Evolutionary conservation across 2,329 filamentous ascomycete genomes (phyloP), one percentile per base, ranked within the genome.

Genomic region (Clonostachys sp.): DNA sequence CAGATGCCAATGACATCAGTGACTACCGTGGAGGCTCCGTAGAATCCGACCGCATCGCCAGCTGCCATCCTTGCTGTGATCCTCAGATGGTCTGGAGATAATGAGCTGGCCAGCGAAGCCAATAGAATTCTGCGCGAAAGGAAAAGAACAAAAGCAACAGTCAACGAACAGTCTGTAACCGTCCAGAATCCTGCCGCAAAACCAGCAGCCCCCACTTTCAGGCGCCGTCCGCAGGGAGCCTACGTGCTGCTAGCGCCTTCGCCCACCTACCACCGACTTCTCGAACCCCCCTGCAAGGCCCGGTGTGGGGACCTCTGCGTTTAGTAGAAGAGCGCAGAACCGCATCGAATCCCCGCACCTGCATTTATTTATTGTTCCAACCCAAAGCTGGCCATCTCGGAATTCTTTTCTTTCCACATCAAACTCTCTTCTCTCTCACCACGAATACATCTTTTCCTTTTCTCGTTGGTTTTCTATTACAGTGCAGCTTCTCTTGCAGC

Each of bases 321-420:
- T 30, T 9, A 30, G 24, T 30, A 30, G 68, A 71, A 71, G 57
- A 63, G 61, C 62, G 61, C 64, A 66, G 68, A 71, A 71, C 59
- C 67, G 53, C 61, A 64, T 71, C 65, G 68, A 71, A 71, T 60
- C 56, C 61, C 60, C 54, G 58, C 60, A 61, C 49, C 60, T 53
- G 56, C 60, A 30, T 30, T 30, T 30, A 30, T 30, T 30, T 39
- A 18, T 18, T 39, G 17, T 39, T n/a, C 36, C 36, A 39, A n/a
- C 36, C 36, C 36, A 39, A n/a, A 39, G 36, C 17, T 39, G 12
- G 17, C 36, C 36, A 39, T 3, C 36, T n/a, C 12, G 17, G 17
- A 39, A 39, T 20, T 50, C 44, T 51, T 47, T 56, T 57, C 57
- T 55, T 51, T 55, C 55, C 53, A 51, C 57, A 55, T 34, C 33